Evolutionary conservation across 495 filamentous ascomycete species (phyloP).

Genomic region (Extremus antarcticus): DNA sequence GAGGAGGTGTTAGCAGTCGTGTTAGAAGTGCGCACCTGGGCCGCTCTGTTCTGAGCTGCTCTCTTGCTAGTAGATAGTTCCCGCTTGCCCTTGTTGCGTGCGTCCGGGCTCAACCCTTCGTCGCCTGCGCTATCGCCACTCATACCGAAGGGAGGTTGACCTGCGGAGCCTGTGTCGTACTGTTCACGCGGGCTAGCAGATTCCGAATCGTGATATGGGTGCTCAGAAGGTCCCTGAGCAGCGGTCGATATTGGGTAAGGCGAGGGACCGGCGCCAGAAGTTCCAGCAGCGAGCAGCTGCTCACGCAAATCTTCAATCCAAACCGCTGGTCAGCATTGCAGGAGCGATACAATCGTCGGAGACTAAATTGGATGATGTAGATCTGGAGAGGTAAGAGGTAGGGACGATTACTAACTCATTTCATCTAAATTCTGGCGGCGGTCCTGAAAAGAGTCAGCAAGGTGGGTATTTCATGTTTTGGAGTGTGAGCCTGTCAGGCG

Average conservation of each 20-base stretch:
- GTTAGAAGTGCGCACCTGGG: conserved; percentile 56
- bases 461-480: neutral
- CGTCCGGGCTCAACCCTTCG: conserved; percentile 20
- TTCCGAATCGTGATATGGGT: conserved; percentile 15
- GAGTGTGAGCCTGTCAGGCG: no score
- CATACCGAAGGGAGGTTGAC: conserved; percentile 21
- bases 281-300: conserved; percentile 32
- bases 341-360: neutral
- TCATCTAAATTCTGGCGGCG: conserved; percentile 9
- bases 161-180: conserved; percentile 30
- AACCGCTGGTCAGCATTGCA: conserved; percentile 1
- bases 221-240: conserved; percentile 1
- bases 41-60: conserved; percentile 91
- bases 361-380: neutral
- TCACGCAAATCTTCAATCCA: conserved; percentile 29
- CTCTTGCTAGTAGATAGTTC: conserved; percentile 91
- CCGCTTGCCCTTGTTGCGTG: conserved; percentile 51
- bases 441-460: conserved; percentile 6
- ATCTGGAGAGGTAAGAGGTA: neutral
- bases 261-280: conserved; percentile 12
- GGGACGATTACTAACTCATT: conserved; percentile 13
- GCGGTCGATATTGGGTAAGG: conserved; percentile 11
- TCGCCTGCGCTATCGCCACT: conserved; percentile 25
- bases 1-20: no score
- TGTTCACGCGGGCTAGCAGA: conserved; percentile 25